Conservation (phyloP, 306 rosid species). For the peach (Prunus persica) region Prunus_persica_NCBIv2 NC_034009.1:47343001-47343500, state of each 20-base stretch:
- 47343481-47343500: background rate
- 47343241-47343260: slow-evolving; percentile 45
- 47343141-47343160: slow-evolving; percentile 89
- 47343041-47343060: slow-evolving; percentile 89
- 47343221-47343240: slow-evolving; percentile 88
- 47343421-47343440: background rate
- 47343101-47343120: background rate
- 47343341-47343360: background rate
- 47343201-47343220: slow-evolving; percentile 64
- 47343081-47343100: background rate
- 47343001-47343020: slow-evolving; percentile 67
- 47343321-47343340: background rate
- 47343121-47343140: slow-evolving; percentile 31
- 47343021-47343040: slow-evolving; percentile 93
- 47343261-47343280: background rate
- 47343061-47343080: slow-evolving; percentile 1
- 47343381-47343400: background rate
- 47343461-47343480: background rate
- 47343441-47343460: background rate
- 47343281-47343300: background rate
- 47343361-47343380: too few species aligned
- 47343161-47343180: slow-evolving; percentile 85
- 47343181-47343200: slow-evolving; percentile 89
- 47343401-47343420: background rate
- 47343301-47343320: background rate